phyloP scores from a whole-genome alignment of 2,329 filamentous ascomycete genomes.

The Botrytis tulipae region DNA sequence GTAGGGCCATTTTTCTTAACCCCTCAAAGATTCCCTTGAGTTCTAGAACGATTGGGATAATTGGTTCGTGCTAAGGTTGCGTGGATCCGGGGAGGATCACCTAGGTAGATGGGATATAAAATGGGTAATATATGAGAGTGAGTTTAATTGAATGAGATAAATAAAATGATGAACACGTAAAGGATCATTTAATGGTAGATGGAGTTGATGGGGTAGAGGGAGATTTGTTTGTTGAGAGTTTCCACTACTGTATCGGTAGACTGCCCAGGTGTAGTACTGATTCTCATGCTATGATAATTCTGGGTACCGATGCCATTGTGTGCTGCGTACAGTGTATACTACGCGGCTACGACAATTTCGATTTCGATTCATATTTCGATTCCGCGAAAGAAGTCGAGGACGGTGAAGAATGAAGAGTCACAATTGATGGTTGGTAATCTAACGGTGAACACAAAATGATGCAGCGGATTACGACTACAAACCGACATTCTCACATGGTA shows the following conservation, averaged over 20 bases:
- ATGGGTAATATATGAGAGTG: neutral
- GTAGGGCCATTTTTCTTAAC: neutral
- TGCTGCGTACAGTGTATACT: neutral
- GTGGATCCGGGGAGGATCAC: neutral
- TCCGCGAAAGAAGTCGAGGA: neutral
- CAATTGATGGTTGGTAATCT: neutral
- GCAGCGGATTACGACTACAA: neutral
- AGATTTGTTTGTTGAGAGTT: neutral
- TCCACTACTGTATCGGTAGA: neutral
- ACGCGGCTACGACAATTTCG: neutral
- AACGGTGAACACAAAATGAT: neutral
- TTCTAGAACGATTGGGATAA: constrained; percentile 5
- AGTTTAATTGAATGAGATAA: neutral
- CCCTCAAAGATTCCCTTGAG: neutral
- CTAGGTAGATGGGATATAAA: neutral
- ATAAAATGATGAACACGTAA: neutral
- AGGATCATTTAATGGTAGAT: neutral
- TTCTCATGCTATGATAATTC: neutral
- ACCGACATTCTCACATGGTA: neutral
- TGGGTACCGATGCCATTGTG: neutral
- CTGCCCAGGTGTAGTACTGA: neutral
- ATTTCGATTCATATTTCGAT: neutral
- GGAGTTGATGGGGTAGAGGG: neutral
- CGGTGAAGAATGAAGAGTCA: neutral
- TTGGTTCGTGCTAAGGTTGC: neutral